Percentiles rank a stretch among this genome's conserved stretches.
These are phyloP conservation scores for Fusarium illudens DNA, from an alignment of 2,329 filamentous ascomycete genomes.

Conservation along the genomic window DNA sequence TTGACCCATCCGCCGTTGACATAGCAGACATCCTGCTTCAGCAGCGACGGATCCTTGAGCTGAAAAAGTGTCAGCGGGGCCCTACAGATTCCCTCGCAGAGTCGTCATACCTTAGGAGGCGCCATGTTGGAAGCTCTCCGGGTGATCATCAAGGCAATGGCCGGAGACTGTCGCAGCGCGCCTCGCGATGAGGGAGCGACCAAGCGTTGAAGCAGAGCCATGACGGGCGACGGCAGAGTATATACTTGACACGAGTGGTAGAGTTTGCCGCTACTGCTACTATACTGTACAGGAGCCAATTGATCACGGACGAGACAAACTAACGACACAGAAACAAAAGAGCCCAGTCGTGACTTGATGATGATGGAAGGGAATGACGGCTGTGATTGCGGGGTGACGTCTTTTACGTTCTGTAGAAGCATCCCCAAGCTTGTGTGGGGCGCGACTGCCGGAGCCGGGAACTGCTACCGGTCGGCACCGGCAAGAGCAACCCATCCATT, in stretches of 20 bases:
- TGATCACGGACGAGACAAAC: not conserved
- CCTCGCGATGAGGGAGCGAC: slow-evolving; percentile 41
- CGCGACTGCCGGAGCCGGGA: slow-evolving; percentile 36
- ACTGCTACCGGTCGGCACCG: slow-evolving; percentile 10
- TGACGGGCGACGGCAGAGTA: slow-evolving; percentile 13
- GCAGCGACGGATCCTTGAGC: slow-evolving; percentile 81
- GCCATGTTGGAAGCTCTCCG: slow-evolving; percentile 58
- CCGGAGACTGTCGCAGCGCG: slow-evolving; percentile 43
- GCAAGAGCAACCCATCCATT: not conserved
- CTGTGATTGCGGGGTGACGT: slow-evolving; percentile 40
- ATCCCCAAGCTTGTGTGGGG: slow-evolving; percentile 35
- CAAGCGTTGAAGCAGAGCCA: slow-evolving; percentile 47
- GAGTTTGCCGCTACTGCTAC: not conserved
- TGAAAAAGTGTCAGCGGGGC: slow-evolving; percentile 44
- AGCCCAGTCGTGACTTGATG: not conserved
- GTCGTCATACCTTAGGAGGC: slow-evolving; percentile 51
- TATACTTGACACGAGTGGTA: not conserved
- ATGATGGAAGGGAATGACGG: slow-evolving; percentile 12
- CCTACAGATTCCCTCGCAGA: not conserved
- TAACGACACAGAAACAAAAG: not conserved
- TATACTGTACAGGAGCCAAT: not conserved
- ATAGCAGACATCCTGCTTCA: slow-evolving; percentile 84
- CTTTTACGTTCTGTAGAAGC: slow-evolving; percentile 28
- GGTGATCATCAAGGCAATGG: slow-evolving; percentile 40
- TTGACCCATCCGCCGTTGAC: slow-evolving; percentile 93